A percentile compares a stretch with the other conserved stretches of the same genome.
phyloP scores from a whole-genome alignment of 805 yeast genomes.

The Kodamaea lidongshanica region DNA sequence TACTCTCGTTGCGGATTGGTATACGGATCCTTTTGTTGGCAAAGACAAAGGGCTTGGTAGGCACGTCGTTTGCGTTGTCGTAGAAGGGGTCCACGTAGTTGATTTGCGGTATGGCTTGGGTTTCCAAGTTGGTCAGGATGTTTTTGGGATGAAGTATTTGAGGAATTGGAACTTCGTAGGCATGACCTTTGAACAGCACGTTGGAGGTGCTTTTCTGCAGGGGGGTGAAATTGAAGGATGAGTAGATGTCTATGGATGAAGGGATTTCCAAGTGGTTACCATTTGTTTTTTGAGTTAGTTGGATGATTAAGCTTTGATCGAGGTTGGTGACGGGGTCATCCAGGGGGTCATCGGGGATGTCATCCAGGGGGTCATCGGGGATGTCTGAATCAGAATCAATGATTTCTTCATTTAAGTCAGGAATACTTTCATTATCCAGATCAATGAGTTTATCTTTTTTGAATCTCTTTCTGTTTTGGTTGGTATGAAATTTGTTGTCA shows the following conservation, averaged over 20 bases:
- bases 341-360: conserved; percentile 18
- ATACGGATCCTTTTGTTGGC: conserved; percentile 61
- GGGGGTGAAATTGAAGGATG: neutral
- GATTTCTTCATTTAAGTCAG: neutral
- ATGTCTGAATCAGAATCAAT: neutral
- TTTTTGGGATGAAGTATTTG: conserved; percentile 11
- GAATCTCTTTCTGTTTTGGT: conserved; percentile 5
- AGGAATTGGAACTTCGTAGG: conserved; percentile 20
- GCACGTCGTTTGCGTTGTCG: conserved; percentile 47
- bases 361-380: conserved; percentile 11
- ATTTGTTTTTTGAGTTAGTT: conserved; percentile 3
- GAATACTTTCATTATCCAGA: neutral
- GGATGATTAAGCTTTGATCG: neutral
- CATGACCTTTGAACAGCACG: conserved; percentile 5
- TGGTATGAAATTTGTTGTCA: conserved; percentile 9
- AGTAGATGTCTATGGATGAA: conserved; percentile 7
- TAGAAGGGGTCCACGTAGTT: conserved; percentile 62
- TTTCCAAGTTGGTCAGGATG: conserved; percentile 30
- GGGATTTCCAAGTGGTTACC: conserved; percentile 11
- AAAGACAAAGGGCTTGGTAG: conserved; percentile 50
- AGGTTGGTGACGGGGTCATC: neutral
- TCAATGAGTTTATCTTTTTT: neutral
- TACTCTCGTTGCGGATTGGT: conserved; percentile 15
- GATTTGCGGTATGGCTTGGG: conserved; percentile 42
- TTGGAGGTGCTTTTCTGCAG: neutral